phyloP scores from a whole-genome alignment of 495 filamentous ascomycete species.

The Aspergillus diversus region DNA sequence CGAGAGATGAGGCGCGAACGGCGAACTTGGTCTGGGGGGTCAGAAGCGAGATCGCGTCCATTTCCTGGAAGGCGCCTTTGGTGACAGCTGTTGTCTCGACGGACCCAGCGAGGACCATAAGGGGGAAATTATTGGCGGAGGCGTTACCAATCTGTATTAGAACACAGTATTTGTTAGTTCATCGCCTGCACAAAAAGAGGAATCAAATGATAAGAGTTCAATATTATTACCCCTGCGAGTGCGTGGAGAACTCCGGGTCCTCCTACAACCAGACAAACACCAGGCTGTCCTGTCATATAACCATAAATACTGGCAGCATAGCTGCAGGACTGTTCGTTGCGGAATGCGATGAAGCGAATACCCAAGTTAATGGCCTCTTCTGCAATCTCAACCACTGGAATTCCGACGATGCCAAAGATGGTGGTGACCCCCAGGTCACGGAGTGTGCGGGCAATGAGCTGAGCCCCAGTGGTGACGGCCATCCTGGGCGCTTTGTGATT shows the following conservation, averaged over 20 bases:
- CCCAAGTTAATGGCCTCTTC: conserved; percentile 65
- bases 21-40: conserved; percentile 63
- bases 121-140: conserved; percentile 60
- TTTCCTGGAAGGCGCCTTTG: conserved; percentile 65
- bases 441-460: conserved; percentile 60
- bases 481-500: conserved; percentile 23
- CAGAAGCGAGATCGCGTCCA: conserved; percentile 62
- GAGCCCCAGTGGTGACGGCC: conserved; percentile 54
- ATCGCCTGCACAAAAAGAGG: neutral
- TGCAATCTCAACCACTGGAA: conserved; percentile 67
- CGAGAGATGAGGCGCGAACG: conserved; percentile 51
- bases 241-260: conserved; percentile 68
- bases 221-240: conserved; percentile 56
- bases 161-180: neutral
- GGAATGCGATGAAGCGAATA: conserved; percentile 67
- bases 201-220: neutral
- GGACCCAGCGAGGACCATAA: conserved; percentile 62
- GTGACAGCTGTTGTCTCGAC: conserved; percentile 56
- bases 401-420: conserved; percentile 68
- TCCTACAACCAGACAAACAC: conserved; percentile 66
- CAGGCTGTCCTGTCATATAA: conserved; percentile 64
- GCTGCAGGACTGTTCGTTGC: conserved; percentile 67
- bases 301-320: conserved; percentile 69
- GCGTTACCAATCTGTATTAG: conserved; percentile 55
- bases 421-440: conserved; percentile 59